Evolutionary conservation across 805 yeast genomes (phyloP), one percentile per base, ranked within the genome.

Genomic region (Suhomyces faveliae): DNA sequence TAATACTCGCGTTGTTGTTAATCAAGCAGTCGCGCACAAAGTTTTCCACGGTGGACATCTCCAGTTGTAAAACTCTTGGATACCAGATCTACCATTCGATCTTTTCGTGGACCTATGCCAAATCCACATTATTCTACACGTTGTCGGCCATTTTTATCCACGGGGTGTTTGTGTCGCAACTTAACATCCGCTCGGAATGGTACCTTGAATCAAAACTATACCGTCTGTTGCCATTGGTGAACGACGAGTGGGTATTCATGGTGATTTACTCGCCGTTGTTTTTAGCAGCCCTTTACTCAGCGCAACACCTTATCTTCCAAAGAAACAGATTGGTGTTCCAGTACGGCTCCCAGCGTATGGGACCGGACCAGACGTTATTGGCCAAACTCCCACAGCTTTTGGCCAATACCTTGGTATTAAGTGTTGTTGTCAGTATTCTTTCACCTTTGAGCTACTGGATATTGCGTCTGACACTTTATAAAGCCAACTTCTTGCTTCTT

Each of bases 301-400:
- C 71, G 1, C 82, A 78, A 50, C 85, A 78, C 57, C 54, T 78
- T 11, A 54, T 78, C 0, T 73, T 79, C 48, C 85, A 83, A 59
- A 68, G 80, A 51, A 83, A 82, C 61, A 73, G 79, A 49, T 65
- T 86, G 35, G 60, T 64, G 1, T 78, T 84, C 61, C 57, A 64
- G 40, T 70, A 70, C 48, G 78, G 79, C 7, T 64, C 69, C 10
- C 64, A 63, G 40, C 66, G 75, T 47, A 53, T 60, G 3, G 71
- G 67, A 11, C 84, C 83, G 2, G 64, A 72, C 29, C 53, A 55
- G 2, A 60, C 57, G 4, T 57, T 71, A 25, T 59, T 64, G 42
- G 25, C 47, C n/a, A 63, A 63, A 30, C 39, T 64, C 13, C 59
- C 62, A 5, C 48, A 52, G 22, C 56, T 77, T 12, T 10, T 77